A percentile compares a stretch with the other conserved stretches of the same genome.
Evolutionary conservation across 2,329 filamentous ascomycete species (phyloP).

Genomic region (Calonectria ilicicola): DNA sequence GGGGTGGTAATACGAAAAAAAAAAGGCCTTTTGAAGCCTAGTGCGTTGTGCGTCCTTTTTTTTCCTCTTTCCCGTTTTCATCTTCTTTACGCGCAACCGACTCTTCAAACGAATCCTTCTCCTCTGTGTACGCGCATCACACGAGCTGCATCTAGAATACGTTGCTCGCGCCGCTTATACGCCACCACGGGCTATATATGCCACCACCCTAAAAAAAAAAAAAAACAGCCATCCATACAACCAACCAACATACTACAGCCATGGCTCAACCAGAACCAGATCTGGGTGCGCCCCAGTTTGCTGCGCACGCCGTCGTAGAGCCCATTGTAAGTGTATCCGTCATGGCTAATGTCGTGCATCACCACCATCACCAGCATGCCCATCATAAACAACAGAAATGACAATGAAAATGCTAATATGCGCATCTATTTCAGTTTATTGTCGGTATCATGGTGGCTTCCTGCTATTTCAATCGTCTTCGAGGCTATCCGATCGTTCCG

Average conservation of each 20-base stretch:
- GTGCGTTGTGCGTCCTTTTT: conserved; percentile 6
- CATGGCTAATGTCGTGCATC: neutral
- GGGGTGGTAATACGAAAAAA: neutral
- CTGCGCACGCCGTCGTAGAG: conserved; percentile 39
- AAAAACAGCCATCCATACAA: neutral
- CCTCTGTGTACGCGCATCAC: neutral
- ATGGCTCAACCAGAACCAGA: conserved; percentile 27
- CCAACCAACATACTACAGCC: conserved; percentile 12
- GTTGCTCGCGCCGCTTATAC: neutral
- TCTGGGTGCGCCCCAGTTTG: conserved; percentile 45
- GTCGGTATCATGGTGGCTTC: conserved; percentile 44
- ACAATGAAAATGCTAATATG: neutral
- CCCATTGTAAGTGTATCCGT: conserved; percentile 39
- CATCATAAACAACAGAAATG: neutral
- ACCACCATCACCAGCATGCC: neutral
- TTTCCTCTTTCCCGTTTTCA: neutral
- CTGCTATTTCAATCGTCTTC: conserved; percentile 44
- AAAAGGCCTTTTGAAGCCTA: neutral
- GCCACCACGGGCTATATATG: neutral
- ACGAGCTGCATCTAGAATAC: neutral
- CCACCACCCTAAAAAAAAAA: neutral
- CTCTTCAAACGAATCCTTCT: neutral
- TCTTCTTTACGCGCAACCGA: conserved; percentile 4
- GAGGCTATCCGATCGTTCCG: conserved; percentile 36
- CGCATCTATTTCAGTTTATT: conserved; percentile 30